These are phyloP conservation scores for Neoascochyta sp. DNA, from an alignment of 2,329 filamentous ascomycete species.

Conservation along the genomic window DNA sequence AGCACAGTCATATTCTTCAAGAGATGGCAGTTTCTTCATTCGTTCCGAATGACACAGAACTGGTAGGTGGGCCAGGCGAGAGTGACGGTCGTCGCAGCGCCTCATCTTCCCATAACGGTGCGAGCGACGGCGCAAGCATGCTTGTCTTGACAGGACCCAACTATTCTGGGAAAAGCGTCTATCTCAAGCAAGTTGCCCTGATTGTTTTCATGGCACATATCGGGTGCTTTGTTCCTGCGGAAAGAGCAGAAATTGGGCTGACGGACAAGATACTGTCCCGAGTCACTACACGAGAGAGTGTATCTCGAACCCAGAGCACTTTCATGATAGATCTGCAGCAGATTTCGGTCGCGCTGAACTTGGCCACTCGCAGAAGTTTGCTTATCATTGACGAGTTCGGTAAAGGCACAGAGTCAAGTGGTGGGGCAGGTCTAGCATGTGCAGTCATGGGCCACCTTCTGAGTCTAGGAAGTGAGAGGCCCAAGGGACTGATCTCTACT, in stretches of 20 bases:
- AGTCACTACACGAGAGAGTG: conserved; percentile 69
- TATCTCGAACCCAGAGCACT: conserved; percentile 61
- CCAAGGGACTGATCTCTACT: conserved; percentile 60
- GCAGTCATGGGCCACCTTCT: conserved; percentile 59
- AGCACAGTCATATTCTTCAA: conserved; percentile 69
- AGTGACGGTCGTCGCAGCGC: conserved; percentile 7
- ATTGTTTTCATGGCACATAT: conserved; percentile 91
- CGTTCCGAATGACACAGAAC: conserved; percentile 74
- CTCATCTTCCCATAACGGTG: conserved; percentile 1
- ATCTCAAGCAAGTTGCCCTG: conserved; percentile 86
- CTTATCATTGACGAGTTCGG: conserved; percentile 92
- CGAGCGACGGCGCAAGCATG: conserved; percentile 56
- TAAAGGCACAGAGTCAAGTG: conserved; percentile 62
- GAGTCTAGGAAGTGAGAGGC: conserved; percentile 46
- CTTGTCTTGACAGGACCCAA: conserved; percentile 88
- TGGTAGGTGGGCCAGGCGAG: conserved; percentile 58
- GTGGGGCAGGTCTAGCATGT: conserved; percentile 62
- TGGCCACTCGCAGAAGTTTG: conserved; percentile 72
- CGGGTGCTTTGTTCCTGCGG: conserved; percentile 82
- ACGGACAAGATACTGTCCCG: conserved; percentile 91
- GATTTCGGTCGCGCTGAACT: conserved; percentile 69
- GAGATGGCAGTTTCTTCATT: conserved; percentile 77
- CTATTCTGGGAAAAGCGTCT: conserved; percentile 94
- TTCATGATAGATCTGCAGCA: conserved; percentile 87
- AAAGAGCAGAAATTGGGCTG: conserved; percentile 70